These are phyloP conservation scores for Aspergillus cavernicola DNA, from an alignment of 495 filamentous ascomycete genomes.

Conservation along the genomic window DNA sequence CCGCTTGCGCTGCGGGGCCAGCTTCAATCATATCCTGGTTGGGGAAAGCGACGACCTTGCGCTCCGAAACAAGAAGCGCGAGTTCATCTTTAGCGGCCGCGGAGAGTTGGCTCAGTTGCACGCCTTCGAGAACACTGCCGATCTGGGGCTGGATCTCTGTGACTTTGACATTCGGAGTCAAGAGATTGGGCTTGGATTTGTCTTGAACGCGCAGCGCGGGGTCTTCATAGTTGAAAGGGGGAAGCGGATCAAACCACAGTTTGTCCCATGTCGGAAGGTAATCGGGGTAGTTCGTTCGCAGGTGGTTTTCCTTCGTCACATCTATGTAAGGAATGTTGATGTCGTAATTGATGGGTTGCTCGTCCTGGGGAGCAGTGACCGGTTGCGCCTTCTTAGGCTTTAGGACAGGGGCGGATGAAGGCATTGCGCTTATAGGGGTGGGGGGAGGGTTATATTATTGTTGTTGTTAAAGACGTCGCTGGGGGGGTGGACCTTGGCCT, in stretches of 20 bases:
- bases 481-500: background rate
- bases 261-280: constrained; percentile 66
- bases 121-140: constrained; percentile 67
- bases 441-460: no score
- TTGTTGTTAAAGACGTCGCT: background rate
- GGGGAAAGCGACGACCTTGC: constrained; percentile 77
- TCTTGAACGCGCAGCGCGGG: constrained; percentile 53
- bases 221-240: constrained; percentile 57
- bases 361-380: constrained; percentile 30
- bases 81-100: constrained; percentile 74
- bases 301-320: constrained; percentile 35
- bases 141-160: constrained; percentile 65
- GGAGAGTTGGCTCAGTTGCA: constrained; percentile 66
- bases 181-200: constrained; percentile 55
- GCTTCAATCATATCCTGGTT: constrained; percentile 69
- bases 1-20: constrained; percentile 56
- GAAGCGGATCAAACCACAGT: constrained; percentile 55
- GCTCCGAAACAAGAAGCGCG: constrained; percentile 67
- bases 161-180: constrained; percentile 44
- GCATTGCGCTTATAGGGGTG: constrained; percentile 28
- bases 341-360: constrained; percentile 50
- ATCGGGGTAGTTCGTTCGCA: constrained; percentile 50
- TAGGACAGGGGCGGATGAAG: constrained; percentile 35
- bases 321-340: constrained; percentile 55
- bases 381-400: constrained; percentile 31